A percentile compares a stretch with the other conserved stretches of the same genome.
Evolutionary conservation across 495 filamentous ascomycete genomes (phyloP).

Genomic region (Clohesyomyces aquaticus): DNA sequence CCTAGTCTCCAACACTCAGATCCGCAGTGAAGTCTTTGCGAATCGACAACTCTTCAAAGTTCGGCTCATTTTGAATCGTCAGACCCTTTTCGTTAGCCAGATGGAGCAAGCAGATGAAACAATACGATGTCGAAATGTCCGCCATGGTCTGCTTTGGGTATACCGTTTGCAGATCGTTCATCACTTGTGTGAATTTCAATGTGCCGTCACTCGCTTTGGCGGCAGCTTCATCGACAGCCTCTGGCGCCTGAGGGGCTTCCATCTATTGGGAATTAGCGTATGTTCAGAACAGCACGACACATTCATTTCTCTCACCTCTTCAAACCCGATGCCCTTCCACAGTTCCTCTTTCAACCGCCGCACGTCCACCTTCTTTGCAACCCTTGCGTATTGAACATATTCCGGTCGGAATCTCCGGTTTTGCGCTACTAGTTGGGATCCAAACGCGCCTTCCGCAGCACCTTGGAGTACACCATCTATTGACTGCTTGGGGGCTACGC

Average conservation of each 20-base stretch:
- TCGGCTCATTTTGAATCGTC: slow-evolving; percentile 59
- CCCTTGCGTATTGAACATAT: slow-evolving; percentile 93
- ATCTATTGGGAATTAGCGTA: too few species aligned
- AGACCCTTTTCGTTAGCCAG: slow-evolving; percentile 97
- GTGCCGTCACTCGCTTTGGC: slow-evolving; percentile 49
- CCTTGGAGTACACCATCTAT: slow-evolving; percentile 49
- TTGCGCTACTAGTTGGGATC: slow-evolving; percentile 91
- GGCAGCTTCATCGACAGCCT: slow-evolving; percentile 5
- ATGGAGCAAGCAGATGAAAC: slow-evolving; percentile 96
- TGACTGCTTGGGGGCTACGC: slow-evolving; percentile 48
- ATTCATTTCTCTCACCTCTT: slow-evolving; percentile 43
- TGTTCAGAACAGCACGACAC: too few species aligned
- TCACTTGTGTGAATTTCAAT: slow-evolving; percentile 84
- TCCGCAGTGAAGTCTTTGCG: slow-evolving; percentile 47
- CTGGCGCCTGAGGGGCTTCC: slow-evolving; percentile 2
- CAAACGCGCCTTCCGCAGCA: slow-evolving; percentile 63
- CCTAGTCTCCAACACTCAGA: slow-evolving; percentile 25
- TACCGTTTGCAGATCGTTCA: slow-evolving; percentile 83
- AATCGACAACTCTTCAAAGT: slow-evolving; percentile 48
- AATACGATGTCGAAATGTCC: slow-evolving; percentile 95
- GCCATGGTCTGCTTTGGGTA: slow-evolving; percentile 83
- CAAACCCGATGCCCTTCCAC: slow-evolving; percentile 84
- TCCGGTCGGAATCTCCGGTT: slow-evolving; percentile 80
- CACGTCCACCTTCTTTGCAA: slow-evolving; percentile 99
- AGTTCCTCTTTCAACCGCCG: slow-evolving; percentile 92